Percentiles rank a stretch among this genome's conserved stretches.
phyloP scores from a whole-genome alignment of 306 rosid species.

The Malus orientalis region DNA sequence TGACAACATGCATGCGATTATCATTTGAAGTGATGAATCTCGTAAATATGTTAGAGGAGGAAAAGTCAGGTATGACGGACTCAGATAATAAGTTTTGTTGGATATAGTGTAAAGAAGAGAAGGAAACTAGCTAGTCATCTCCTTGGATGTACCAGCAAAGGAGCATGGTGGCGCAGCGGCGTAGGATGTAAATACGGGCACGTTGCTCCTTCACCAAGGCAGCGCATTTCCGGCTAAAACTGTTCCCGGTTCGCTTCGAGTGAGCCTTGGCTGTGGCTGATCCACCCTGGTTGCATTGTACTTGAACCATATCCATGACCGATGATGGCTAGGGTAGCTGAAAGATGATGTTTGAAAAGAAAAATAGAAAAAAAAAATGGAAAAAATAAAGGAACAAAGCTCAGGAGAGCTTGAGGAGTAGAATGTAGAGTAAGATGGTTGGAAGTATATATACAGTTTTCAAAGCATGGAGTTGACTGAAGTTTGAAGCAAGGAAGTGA shows the following conservation, averaged over 20 bases:
- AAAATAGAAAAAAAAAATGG: background rate
- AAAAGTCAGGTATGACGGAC: background rate
- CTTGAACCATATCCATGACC: conserved; percentile 38
- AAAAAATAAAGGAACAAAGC: conserved; percentile 6
- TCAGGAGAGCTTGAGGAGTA: conserved; percentile 17
- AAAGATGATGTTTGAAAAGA: background rate
- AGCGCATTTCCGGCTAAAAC: conserved; percentile 60
- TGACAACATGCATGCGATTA: background rate
- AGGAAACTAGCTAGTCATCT: conserved; percentile 43
- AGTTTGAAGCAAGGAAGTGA: conserved; percentile 41
- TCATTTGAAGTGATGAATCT: background rate
- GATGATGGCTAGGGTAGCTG: background rate
- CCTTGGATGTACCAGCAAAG: conserved; percentile 93
- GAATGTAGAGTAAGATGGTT: background rate
- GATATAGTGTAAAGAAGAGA: background rate
- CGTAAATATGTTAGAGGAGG: background rate
- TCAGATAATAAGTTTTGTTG: background rate
- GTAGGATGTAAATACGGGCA: conserved; percentile 77
- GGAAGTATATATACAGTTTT: conserved; percentile 8
- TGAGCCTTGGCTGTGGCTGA: conserved; percentile 3
- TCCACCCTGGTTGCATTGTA: conserved; percentile 20
- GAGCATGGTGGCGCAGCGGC: conserved; percentile 94
- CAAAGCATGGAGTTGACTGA: conserved; percentile 22
- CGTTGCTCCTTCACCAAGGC: conserved; percentile 78
- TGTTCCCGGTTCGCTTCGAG: conserved; percentile 35